Evolutionary conservation across 345 rosid species (phyloP), one percentile per base, ranked within the genome.

Genomic region (Bruguiera sexangula): DNA sequence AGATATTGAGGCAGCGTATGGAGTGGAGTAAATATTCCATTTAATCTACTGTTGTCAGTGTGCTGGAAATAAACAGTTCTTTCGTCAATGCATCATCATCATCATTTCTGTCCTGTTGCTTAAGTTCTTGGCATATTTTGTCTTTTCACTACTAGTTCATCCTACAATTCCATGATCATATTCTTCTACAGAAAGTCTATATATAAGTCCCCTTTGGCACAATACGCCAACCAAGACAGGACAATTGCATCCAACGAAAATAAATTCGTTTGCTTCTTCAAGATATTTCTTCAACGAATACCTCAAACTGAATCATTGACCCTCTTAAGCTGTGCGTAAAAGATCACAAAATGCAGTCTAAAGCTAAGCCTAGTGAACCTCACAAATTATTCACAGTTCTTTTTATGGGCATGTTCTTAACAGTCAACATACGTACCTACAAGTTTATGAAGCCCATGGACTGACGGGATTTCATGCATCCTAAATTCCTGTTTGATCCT

Each of bases 191-290:
- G 48, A 36, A 34, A 36, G 18, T 6, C 1, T 34, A 6, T n/a
- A 15, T 1, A 63, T 21, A 26, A 7, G 36, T 39, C 15, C 18
- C 58, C n/a, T 7, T 1, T 22, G 76, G 59, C 68, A 67, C 61
- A 60, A 69, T 29, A 69, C 66, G 65, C 72, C 69, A 62, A 39
- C 57, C 37, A 68, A 67, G 46, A 70, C 58, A 19, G 18, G 51
- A 26, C 55, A 27, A 46, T 11, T 30, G 63, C 8, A 10, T 26
- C 36, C 30, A 27, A 54, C 30, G 39, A 53, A 55, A 46, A 60
- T 15, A 6, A 37, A 60, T 39, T 54, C 50, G 50, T 64, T 73
- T 65, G 18, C 66, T 50, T 26, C 52, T 62, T 22, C 15, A 2
- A 22, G 76, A 76, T 73, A 69, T 76, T 72, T 30, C 55, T 64